Conservation (phyloP, 2,329 filamentous ascomycete species). For the Colletotrichum paranaense region DNA sequence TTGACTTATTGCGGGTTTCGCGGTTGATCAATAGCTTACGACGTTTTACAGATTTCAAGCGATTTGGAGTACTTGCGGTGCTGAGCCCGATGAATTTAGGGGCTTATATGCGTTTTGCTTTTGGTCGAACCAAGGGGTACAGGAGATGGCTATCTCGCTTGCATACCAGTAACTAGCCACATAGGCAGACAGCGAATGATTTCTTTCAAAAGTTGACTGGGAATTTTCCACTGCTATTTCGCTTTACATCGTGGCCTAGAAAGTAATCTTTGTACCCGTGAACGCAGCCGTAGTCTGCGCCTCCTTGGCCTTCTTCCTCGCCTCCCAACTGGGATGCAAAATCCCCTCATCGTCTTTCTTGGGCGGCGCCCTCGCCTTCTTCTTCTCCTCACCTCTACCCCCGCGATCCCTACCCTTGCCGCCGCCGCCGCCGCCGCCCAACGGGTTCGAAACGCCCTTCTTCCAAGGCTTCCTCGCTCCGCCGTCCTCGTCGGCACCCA, state of each 20-base stretch:
- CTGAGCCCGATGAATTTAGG: neutral
- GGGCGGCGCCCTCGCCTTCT: slow-evolving; percentile 43
- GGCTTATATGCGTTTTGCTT: neutral
- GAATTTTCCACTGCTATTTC: neutral
- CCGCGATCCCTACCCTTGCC: slow-evolving; percentile 30
- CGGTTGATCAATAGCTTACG: neutral
- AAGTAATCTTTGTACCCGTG: slow-evolving; percentile 64
- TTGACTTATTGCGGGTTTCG: neutral
- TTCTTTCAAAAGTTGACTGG: neutral
- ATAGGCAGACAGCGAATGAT: slow-evolving; percentile 7
- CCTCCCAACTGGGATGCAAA: slow-evolving; percentile 75
- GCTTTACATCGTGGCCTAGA: slow-evolving; percentile 7
- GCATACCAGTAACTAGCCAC: neutral
- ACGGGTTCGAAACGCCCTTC: slow-evolving; percentile 56
- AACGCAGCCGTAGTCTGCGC: slow-evolving; percentile 63
- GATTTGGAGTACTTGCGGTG: neutral
- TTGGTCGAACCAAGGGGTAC: neutral
- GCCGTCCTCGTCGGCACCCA: slow-evolving; percentile 53
- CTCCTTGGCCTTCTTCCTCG: slow-evolving; percentile 71
- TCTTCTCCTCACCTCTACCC: slow-evolving; percentile 36
- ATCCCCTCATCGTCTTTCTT: slow-evolving; percentile 62
- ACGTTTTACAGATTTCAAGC: neutral
- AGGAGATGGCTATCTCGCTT: neutral
- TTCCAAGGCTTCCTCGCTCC: slow-evolving; percentile 61
- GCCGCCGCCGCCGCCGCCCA: slow-evolving; percentile 31